Base-by-base conservation (phyloP, 2,329 filamentous ascomycete species). In the Colletotrichum tamarilloi region DNA sequence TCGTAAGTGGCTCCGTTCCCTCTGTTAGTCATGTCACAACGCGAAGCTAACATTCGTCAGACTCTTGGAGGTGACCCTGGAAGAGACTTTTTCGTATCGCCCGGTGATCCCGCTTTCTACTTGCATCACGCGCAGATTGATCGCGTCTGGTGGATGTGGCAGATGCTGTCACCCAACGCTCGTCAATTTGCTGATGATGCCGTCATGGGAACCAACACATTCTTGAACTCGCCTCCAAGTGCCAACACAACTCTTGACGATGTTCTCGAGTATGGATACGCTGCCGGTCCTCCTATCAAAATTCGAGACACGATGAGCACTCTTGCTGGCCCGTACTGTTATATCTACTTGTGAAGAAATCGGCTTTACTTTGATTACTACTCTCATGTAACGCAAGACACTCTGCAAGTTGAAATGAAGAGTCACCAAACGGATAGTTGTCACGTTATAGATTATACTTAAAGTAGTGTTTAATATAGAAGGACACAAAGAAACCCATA, bases 1-100 rank as follows among this genome's bases (percentile, higher is more conserved):
- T 74, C 16, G 82, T 75, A 0, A 84, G 84, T 56, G 83, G 85
- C 72, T 83, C 83, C 1, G 83, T 82, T 46, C 79, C 79, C 5
- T 81, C 84, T 62, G 79, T 84, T 16, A 1, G 2, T 16, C 1
- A 26, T 6, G 12, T 1, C 19, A 42, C n/a, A 16, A 42, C 19
- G 28, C 28, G 16, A 42, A 6, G n/a, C 64, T 59, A n/a, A 65
- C 12, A 1, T 14, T 9, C 11, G 3, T 28, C 28, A 30, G 55
- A 28, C 24, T 12, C 8, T 35, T 3, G 81, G 74, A 0, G 85
- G 84, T 32, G 85, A 86, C 72, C 84, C 83, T 1, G 84, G 82
- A 32, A 79, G 80, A 3, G 84, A 85, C 65, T 80, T 84, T 60
- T 84, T 67, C 49, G 28, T 57, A 7, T 62, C 65, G 3, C 69